Evolutionary conservation across 768 basidiomycete species (phyloP).

Genomic region (Leccinum barrowsii): DNA sequence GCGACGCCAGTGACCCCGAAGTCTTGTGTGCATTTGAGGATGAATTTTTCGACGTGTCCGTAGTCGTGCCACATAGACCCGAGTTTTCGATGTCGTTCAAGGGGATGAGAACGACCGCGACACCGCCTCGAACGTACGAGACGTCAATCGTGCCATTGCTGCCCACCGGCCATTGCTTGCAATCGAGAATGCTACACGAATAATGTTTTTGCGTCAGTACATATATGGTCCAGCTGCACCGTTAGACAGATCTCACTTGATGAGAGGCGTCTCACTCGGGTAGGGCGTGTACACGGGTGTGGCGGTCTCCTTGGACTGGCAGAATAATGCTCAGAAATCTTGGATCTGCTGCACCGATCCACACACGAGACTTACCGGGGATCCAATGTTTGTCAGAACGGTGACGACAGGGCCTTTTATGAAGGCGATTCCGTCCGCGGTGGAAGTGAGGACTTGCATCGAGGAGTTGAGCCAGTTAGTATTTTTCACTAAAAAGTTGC

Average conservation of each 20-base stretch:
- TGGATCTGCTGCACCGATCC: neutral
- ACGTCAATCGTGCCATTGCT: slow-evolving; percentile 59
- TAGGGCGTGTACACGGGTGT: slow-evolving; percentile 58
- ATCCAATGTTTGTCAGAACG: slow-evolving; percentile 69
- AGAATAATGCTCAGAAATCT: neutral
- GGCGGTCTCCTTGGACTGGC: slow-evolving; percentile 50
- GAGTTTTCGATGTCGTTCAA: slow-evolving; percentile 32
- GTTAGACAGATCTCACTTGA: slow-evolving; percentile 45
- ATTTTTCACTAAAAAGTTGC: slow-evolving; percentile 39
- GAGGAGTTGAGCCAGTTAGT: slow-evolving; percentile 50
- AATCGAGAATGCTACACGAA: slow-evolving; percentile 52
- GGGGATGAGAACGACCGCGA: slow-evolving; percentile 39
- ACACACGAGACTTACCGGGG: slow-evolving; percentile 45
- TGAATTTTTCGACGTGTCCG: neutral
- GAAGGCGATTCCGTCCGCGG: slow-evolving; percentile 51
- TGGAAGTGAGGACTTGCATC: slow-evolving; percentile 49
- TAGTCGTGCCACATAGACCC: slow-evolving; percentile 33
- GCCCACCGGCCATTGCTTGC: slow-evolving; percentile 65
- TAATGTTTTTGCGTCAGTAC: neutral
- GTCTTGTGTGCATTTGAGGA: neutral
- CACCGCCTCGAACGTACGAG: slow-evolving; percentile 62
- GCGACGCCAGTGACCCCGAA: neutral
- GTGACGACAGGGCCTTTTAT: slow-evolving; percentile 61
- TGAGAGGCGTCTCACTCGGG: slow-evolving; percentile 43
- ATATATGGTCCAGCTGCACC: neutral